Conservation (phyloP, 208 protist species). For the Crithidia brevicula region DNA sequence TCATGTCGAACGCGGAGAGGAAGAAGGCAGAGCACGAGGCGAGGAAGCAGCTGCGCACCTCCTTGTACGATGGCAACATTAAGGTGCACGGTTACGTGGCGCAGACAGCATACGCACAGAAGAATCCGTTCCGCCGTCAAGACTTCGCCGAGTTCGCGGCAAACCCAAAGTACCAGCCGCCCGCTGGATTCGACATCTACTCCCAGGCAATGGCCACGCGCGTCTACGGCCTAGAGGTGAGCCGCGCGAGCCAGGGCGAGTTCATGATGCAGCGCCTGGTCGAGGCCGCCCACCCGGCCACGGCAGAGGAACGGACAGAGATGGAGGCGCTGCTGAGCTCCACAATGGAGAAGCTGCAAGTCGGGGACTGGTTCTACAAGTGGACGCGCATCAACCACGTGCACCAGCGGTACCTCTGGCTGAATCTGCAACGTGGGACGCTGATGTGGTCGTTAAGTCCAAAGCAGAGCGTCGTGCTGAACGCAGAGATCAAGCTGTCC, state of each 20-base stretch:
- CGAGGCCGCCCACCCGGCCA: slow-evolving; percentile 31
- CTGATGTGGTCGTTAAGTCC: slow-evolving; percentile 63
- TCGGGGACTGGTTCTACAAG: slow-evolving; percentile 85
- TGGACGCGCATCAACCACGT: slow-evolving; percentile 65
- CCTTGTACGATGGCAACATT: slow-evolving; percentile 12
- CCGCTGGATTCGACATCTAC: slow-evolving; percentile 37
- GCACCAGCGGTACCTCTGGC: slow-evolving; percentile 76
- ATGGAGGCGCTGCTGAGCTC: slow-evolving; percentile 30
- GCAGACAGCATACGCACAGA: slow-evolving; percentile 65
- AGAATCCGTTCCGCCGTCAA: slow-evolving; percentile 80
- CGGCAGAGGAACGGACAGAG: slow-evolving; percentile 27
- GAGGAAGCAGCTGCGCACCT: slow-evolving; percentile 9
- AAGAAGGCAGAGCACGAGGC: slow-evolving; percentile 6
- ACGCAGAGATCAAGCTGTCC: slow-evolving; percentile 56
- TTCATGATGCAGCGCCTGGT: slow-evolving; percentile 49
- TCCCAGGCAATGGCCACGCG: slow-evolving; percentile 26
- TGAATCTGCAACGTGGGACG: slow-evolving; percentile 58
- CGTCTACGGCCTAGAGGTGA: slow-evolving; percentile 35
- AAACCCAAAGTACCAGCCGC: slow-evolving; percentile 51
- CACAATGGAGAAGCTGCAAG: slow-evolving; percentile 51
- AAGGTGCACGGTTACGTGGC: slow-evolving; percentile 44
- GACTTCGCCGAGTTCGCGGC: slow-evolving; percentile 67
- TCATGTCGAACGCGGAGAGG: slow-evolving; percentile 15
- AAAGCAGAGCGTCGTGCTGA: slow-evolving; percentile 39
- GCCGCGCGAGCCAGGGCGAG: slow-evolving; percentile 43